Evolutionary conservation across 257 asterid genomes (phyloP).

Genomic region (Henckelia pumila): DNA sequence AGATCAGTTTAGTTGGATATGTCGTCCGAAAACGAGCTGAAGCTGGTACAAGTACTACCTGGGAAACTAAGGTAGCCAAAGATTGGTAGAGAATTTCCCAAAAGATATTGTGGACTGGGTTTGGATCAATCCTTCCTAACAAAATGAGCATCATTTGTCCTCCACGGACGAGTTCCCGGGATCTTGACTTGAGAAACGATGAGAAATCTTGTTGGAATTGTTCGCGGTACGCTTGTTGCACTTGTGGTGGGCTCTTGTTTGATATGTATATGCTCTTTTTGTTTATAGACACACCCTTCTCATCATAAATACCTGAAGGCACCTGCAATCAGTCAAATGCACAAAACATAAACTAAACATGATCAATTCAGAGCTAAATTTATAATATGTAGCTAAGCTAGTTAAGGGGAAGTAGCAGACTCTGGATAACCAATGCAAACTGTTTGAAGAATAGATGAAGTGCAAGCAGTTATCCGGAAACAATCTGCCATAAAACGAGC

Average conservation of each 20-base stretch:
- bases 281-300: slow-evolving; percentile 49
- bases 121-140: slow-evolving; percentile 53
- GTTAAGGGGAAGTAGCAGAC: slow-evolving; percentile 25
- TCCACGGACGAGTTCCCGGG: slow-evolving; percentile 55
- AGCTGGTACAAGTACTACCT: slow-evolving; percentile 37
- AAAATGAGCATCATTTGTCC: slow-evolving; percentile 81
- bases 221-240: slow-evolving; percentile 43
- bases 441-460: slow-evolving; percentile 72
- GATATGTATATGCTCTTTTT: slow-evolving; percentile 71
- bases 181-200: slow-evolving; percentile 59
- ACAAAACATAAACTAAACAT: no score
- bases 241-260: slow-evolving; percentile 52
- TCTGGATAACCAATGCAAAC: slow-evolving; percentile 90
- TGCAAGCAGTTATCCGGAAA: slow-evolving; percentile 70
- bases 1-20: no score
- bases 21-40: not conserved
- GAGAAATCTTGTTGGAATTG: slow-evolving; percentile 72
- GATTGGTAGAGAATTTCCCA: slow-evolving; percentile 76
- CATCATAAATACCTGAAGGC: slow-evolving; percentile 57
- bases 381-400: no score
- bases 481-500: slow-evolving; percentile 82
- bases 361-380: no score
- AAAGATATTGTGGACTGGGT: slow-evolving; percentile 48
- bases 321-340: slow-evolving; percentile 33
- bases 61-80: slow-evolving; percentile 42